Evolutionary conservation across 345 rosid genomes (phyloP).

Genomic region (Moricandia moricandioides): DNA sequence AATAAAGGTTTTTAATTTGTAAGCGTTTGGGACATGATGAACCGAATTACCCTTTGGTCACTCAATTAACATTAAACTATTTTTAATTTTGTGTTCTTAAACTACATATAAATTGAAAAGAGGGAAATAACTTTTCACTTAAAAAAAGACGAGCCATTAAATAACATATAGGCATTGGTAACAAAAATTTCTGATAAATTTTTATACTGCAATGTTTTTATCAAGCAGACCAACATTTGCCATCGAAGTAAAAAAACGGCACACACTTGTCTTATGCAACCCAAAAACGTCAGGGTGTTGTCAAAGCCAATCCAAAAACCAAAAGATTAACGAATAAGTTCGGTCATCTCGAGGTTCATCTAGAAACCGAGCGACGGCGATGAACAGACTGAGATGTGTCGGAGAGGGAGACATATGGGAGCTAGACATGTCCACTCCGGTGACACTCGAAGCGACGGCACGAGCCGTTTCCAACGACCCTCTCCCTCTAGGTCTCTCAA

Average conservation of each 20-base stretch:
- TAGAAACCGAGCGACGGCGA: conserved; percentile 28
- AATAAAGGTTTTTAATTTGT: too few species aligned
- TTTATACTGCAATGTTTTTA: neutral
- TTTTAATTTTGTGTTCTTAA: too few species aligned
- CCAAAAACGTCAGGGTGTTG: conserved; percentile 9
- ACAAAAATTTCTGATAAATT: too few species aligned
- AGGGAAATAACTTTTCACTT: too few species aligned
- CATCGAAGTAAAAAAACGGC: neutral
- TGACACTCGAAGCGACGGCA: conserved; percentile 68
- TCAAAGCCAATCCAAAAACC: neutral
- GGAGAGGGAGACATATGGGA: conserved; percentile 88
- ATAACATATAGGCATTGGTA: too few species aligned
- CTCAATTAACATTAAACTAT: too few species aligned
- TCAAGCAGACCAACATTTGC: neutral
- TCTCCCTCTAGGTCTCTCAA: conserved; percentile 69
- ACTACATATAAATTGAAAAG: too few species aligned
- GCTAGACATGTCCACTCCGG: conserved; percentile 72
- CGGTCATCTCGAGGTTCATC: conserved; percentile 34
- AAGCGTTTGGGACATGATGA: too few species aligned
- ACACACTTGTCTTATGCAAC: neutral
- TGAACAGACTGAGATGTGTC: conserved; percentile 84
- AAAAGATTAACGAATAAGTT: neutral
- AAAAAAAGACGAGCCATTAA: too few species aligned
- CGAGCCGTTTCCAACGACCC: conserved; percentile 65
- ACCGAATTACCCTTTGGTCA: too few species aligned